Evolutionary conservation across 495 filamentous ascomycete species (phyloP).

Genomic region (Aspergillus taichungensis): DNA sequence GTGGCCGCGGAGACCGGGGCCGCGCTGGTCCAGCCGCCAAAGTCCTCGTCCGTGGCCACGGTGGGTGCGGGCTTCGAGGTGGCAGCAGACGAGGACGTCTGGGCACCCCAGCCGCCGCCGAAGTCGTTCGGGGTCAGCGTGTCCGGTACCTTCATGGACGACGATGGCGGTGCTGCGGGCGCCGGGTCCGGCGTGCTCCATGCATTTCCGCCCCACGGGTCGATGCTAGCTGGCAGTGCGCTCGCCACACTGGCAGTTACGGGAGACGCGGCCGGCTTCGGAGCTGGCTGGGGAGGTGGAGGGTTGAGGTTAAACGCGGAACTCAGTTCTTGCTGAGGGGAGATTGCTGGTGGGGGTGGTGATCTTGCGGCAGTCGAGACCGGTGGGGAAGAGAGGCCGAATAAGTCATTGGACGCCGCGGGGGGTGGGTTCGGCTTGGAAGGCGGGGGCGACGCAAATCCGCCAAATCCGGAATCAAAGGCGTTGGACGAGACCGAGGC

Average conservation of each 20-base stretch:
- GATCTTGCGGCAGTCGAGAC: constrained; percentile 30
- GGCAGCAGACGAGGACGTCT: constrained; percentile 14
- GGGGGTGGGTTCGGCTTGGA: constrained; percentile 37
- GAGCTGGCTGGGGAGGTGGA: constrained; percentile 36
- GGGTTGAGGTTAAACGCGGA: constrained; percentile 78
- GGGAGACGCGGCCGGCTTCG: constrained; percentile 25
- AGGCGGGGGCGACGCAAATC: constrained; percentile 32
- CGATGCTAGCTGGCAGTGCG: constrained; percentile 28
- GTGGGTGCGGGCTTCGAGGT: constrained; percentile 46
- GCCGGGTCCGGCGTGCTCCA: constrained; percentile 42
- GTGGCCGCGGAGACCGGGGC: constrained; percentile 41
- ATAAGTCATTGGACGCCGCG: constrained; percentile 57
- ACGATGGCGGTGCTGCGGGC: constrained; percentile 21
- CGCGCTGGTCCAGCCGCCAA: constrained; percentile 84
- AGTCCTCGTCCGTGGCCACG: constrained; percentile 80
- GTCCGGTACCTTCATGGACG: constrained; percentile 41
- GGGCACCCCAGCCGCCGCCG: constrained; percentile 49
- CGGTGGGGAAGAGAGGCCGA: constrained; percentile 61
- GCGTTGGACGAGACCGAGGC: constrained; percentile 40
- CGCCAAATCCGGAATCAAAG: constrained; percentile 45
- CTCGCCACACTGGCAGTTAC: constrained; percentile 24
- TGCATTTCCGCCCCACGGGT: constrained; percentile 44
- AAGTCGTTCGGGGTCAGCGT: constrained; percentile 38
- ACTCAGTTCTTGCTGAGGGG: constrained; percentile 36
- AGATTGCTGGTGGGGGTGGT: constrained; percentile 23